Percentiles rank a stretch among this genome's conserved stretches.
Evolutionary conservation across 495 filamentous ascomycete species (phyloP).

Genomic region (Penicillium desertorum): DNA sequence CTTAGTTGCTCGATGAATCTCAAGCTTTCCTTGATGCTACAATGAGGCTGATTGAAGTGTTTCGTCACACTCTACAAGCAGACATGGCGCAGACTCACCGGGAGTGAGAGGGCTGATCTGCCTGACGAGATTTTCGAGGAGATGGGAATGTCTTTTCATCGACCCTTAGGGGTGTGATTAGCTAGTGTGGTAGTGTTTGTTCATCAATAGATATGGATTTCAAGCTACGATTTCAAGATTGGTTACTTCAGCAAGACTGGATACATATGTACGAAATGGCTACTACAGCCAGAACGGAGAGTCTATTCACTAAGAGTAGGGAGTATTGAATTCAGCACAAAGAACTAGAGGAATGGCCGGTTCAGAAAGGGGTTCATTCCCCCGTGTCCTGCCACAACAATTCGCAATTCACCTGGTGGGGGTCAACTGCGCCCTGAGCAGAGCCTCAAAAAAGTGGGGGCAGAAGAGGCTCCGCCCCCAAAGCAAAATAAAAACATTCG

Average conservation of each 20-base stretch:
- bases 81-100: background rate
- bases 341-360: too few species aligned
- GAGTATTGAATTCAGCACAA: too few species aligned
- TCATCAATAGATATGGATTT: background rate
- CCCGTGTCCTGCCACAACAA: too few species aligned
- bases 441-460: conserved; percentile 2
- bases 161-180: background rate
- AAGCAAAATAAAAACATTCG: background rate
- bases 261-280: too few species aligned
- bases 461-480: background rate
- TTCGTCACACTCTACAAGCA: background rate
- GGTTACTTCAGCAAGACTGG: too few species aligned
- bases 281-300: too few species aligned
- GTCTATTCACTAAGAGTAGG: too few species aligned
- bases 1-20: background rate
- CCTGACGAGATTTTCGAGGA: background rate
- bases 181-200: background rate
- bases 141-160: background rate
- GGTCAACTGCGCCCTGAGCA: background rate
- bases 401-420: too few species aligned
- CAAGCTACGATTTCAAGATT: too few species aligned
- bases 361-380: too few species aligned
- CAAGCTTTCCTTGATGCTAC: background rate
- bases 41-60: background rate
- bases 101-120: background rate